Evolutionary conservation across 2,329 filamentous ascomycete species (phyloP).

Genomic region (Colletotrichum horii): DNA sequence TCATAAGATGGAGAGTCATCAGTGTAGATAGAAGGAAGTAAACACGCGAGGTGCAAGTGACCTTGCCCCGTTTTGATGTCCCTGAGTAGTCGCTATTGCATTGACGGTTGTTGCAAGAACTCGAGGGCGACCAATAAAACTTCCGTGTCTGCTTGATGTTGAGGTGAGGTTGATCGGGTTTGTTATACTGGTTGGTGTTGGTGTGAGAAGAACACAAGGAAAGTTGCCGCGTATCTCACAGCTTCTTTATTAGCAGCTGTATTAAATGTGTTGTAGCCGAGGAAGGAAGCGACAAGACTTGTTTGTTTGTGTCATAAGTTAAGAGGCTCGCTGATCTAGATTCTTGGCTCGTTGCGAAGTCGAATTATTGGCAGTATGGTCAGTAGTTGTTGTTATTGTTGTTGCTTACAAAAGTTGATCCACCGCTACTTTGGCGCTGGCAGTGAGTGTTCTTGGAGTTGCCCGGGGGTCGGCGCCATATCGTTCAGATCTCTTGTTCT

Average conservation of each 20-base stretch:
- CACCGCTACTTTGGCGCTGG: not conserved
- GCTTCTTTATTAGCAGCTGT: not conserved
- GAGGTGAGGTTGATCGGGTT: not conserved
- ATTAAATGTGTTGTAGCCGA: fast-evolving
- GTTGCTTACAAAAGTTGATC: not conserved
- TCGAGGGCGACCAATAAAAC: not conserved
- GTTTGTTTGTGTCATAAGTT: not conserved
- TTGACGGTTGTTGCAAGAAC: not conserved
- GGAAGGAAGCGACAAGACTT: not conserved
- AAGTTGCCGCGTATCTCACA: not conserved
- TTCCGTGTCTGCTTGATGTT: not conserved
- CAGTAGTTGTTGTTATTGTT: not conserved
- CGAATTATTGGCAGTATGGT: not conserved
- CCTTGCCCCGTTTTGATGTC: not conserved
- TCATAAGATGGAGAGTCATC: fast-evolving
- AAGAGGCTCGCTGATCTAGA: not conserved
- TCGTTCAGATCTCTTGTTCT: not conserved
- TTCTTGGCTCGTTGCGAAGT: not conserved
- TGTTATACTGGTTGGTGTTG: not conserved
- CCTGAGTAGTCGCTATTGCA: fast-evolving
- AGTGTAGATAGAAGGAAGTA: not conserved
- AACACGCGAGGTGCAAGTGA: not conserved
- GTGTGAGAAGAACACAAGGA: not conserved
- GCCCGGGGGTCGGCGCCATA: too few species aligned
- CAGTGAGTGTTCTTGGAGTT: too few species aligned